Conservation (phyloP, 2,329 filamentous ascomycete species). For the Pseudogymnoascus sp. region DNA sequence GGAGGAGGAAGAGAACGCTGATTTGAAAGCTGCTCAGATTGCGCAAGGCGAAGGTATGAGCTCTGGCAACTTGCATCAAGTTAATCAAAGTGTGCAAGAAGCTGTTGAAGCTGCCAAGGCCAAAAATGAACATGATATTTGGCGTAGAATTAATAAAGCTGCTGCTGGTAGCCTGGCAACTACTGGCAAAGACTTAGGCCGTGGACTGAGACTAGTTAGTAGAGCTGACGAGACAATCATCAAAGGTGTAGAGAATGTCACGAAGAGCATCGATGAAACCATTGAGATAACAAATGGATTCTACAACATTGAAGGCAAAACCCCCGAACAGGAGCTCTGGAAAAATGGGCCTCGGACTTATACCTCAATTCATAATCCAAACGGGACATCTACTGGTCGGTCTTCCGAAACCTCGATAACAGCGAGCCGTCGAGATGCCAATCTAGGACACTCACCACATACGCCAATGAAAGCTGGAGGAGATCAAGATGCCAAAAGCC, state of each 20-base stretch:
- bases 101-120: conserved; percentile 35
- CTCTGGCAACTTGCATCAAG: conserved; percentile 44
- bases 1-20: conserved; percentile 32
- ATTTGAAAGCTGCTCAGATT: conserved; percentile 34
- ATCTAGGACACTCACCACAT: background rate
- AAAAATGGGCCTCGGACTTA: background rate
- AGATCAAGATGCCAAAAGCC: background rate
- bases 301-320: conserved; percentile 19
- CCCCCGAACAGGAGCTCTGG: background rate
- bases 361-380: background rate
- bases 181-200: conserved; percentile 17
- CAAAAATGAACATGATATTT: conserved; percentile 16
- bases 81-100: conserved; percentile 44
- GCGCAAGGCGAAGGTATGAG: conserved; percentile 44
- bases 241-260: conserved; percentile 40
- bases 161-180: conserved; percentile 22
- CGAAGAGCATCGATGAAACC: conserved; percentile 43
- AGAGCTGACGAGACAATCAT: conserved; percentile 38
- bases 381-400: background rate
- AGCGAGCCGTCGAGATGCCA: background rate
- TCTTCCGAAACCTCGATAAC: background rate
- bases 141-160: conserved; percentile 1
- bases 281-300: conserved; percentile 45
- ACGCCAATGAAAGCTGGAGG: background rate
- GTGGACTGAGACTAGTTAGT: conserved; percentile 30